phyloP scores from a whole-genome alignment of 352 stramenopile species.

The Globisporangium emineosum region DNA sequence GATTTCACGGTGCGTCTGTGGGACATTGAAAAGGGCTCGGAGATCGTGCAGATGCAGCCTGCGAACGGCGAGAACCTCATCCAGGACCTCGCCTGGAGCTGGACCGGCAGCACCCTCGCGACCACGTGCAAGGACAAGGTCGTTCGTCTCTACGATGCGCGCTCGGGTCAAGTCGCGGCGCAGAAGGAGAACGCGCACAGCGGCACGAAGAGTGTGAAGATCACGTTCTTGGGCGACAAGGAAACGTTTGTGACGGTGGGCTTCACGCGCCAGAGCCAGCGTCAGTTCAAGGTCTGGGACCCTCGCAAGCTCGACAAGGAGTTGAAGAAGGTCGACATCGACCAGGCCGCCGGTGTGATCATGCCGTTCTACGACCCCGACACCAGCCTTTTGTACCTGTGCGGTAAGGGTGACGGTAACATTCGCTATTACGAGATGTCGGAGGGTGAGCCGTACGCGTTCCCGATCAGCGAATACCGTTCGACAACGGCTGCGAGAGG shows the following conservation, averaged over 20 bases:
- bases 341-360: slow-evolving; percentile 97
- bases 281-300: slow-evolving; percentile 91
- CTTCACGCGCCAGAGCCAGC: slow-evolving; percentile 95
- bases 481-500: slow-evolving; percentile 95
- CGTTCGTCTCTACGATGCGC: slow-evolving; percentile 95
- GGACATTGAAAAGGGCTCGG: slow-evolving; percentile 96
- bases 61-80: slow-evolving; percentile 89
- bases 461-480: slow-evolving; percentile 94
- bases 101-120: slow-evolving; percentile 92
- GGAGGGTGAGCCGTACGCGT: slow-evolving; percentile 92
- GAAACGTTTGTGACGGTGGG: slow-evolving; percentile 97
- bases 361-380: slow-evolving; percentile 99
- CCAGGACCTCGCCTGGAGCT: slow-evolving; percentile 98
- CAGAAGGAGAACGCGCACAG: slow-evolving; percentile 94
- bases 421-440: slow-evolving; percentile 99
- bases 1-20: slow-evolving; percentile 98
- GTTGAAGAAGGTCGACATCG: slow-evolving; percentile 94
- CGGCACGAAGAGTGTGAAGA: slow-evolving; percentile 97
- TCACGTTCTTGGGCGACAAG: slow-evolving; percentile 94
- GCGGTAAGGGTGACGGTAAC: slow-evolving; percentile 97
- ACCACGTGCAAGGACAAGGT: slow-evolving; percentile 99
- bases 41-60: slow-evolving; percentile 86
- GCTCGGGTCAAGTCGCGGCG: slow-evolving; percentile 70
- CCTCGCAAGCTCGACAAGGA: slow-evolving; percentile 90
- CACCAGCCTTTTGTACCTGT: slow-evolving; percentile 98